Conservation (phyloP, 1,284 basidiomycete species). For the Bondarzewia mesenterica region DNA sequence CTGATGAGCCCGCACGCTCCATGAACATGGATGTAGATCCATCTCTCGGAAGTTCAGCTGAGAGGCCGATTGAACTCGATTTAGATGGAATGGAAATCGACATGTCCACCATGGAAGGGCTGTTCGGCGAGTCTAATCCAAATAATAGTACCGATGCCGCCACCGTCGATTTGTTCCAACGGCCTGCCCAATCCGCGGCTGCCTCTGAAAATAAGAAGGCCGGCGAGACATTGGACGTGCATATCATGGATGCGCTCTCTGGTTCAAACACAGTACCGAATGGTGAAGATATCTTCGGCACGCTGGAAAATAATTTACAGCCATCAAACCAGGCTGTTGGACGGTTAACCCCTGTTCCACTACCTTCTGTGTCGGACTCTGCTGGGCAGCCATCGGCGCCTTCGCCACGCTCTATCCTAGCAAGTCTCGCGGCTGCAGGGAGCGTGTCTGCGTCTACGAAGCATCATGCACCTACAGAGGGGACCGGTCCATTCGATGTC, state of each 20-base stretch:
- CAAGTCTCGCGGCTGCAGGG: background rate
- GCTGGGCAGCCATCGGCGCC: background rate
- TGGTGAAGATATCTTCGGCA: slow-evolving; percentile 14
- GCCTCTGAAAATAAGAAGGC: slow-evolving; percentile 14
- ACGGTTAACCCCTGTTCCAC: background rate
- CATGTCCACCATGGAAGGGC: slow-evolving; percentile 14
- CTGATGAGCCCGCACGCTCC: slow-evolving; percentile 12
- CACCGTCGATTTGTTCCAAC: slow-evolving; percentile 7
- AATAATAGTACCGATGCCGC: slow-evolving; percentile 2
- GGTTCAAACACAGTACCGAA: slow-evolving; percentile 2
- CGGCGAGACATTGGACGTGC: slow-evolving; percentile 16
- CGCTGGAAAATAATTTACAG: slow-evolving; percentile 7
- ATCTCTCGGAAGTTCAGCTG: slow-evolving; percentile 52
- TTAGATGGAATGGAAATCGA: slow-evolving; percentile 60
- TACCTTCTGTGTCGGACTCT: background rate
- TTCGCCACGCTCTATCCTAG: background rate
- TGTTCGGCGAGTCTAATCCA: slow-evolving; percentile 16
- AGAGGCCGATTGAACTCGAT: slow-evolving; percentile 76
- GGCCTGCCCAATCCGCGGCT: slow-evolving; percentile 1
- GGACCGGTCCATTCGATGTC: slow-evolving; percentile 28
- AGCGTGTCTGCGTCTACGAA: background rate
- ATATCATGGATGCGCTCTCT: slow-evolving; percentile 15
- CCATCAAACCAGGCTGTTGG: background rate
- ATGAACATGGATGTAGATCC: slow-evolving; percentile 22
- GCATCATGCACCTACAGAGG: slow-evolving; percentile 8